Percentiles rank a stretch among this genome's conserved stretches.
Evolutionary conservation across 805 yeast species (phyloP).

Genomic region (Pachysolen tannophilus): DNA sequence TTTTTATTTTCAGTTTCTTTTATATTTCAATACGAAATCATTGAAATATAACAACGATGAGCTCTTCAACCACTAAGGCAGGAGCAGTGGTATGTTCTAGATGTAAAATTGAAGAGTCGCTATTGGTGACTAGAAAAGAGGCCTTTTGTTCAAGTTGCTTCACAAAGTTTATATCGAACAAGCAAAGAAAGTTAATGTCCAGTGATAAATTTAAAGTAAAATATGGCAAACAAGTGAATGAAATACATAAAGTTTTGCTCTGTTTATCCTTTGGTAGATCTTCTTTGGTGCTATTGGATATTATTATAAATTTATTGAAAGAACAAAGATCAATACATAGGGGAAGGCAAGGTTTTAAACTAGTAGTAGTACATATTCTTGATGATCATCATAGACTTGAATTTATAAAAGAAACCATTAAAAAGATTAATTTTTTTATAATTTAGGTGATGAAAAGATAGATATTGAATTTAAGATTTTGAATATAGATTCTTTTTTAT

Average conservation of each 20-base stretch:
- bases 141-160: conserved; percentile 63
- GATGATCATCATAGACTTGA: too few relatives aligned
- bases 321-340: conserved; percentile 58
- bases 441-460: conserved; percentile 17
- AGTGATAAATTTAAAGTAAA: conserved; percentile 67
- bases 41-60: conserved; percentile 1
- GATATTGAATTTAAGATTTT: conserved; percentile 32
- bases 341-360: conserved; percentile 60
- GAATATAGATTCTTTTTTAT: conserved; percentile 32
- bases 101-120: conserved; percentile 37
- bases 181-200: conserved; percentile 73
- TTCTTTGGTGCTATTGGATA: conserved; percentile 63
- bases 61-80: conserved; percentile 9
- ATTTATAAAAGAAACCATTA: conserved; percentile 9
- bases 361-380: conserved; percentile 44
- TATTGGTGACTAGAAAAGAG: conserved; percentile 51
- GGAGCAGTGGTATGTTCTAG: conserved; percentile 31
- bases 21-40: too few relatives aligned
- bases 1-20: too few relatives aligned
- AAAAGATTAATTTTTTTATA: too few relatives aligned
- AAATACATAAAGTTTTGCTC: conserved; percentile 39
- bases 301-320: conserved; percentile 47
- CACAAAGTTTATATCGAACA: conserved; percentile 61
- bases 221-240: conserved; percentile 34
- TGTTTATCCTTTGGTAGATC: conserved; percentile 63